A percentile compares a stretch with the other conserved stretches of the same genome.
phyloP scores from a whole-genome alignment of 192 early-diverging fungal genomes.

The Phycomyces nitens region DNA sequence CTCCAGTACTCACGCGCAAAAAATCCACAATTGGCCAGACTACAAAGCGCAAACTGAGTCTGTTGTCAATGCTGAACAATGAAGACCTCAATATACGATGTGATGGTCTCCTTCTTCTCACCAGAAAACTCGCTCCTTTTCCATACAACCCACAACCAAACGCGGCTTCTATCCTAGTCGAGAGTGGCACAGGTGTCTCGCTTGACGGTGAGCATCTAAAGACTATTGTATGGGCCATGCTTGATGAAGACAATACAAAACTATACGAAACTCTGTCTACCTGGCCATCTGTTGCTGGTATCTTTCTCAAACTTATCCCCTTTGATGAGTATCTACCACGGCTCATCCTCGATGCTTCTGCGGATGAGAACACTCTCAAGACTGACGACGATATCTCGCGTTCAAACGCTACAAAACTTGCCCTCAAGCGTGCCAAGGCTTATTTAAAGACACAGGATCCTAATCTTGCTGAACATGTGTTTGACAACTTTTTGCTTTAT shows the following conservation, averaged over 20 bases:
- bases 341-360: conserved; percentile 15
- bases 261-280: conserved; percentile 16
- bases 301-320: conserved; percentile 14
- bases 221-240: background rate
- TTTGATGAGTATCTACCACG: conserved; percentile 26
- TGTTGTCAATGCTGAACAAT: conserved; percentile 11
- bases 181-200: background rate
- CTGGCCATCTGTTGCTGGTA: conserved; percentile 13
- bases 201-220: conserved; percentile 21
- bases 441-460: conserved; percentile 11
- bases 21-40: conserved; percentile 16
- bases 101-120: conserved; percentile 10
- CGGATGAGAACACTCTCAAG: conserved; percentile 7
- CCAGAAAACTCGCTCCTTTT: conserved; percentile 8
- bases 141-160: conserved; percentile 1
- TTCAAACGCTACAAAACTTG: conserved; percentile 3
- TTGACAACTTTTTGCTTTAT: conserved; percentile 2
- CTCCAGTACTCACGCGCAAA: conserved; percentile 16
- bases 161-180: conserved; percentile 14
- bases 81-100: conserved; percentile 8
- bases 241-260: conserved; percentile 1
- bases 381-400: conserved; percentile 10
- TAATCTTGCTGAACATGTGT: conserved; percentile 12
- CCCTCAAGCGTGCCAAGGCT: conserved; percentile 6
- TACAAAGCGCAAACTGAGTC: conserved; percentile 10